These are phyloP conservation scores for Penicillium corylophilum DNA, from an alignment of 2,329 filamentous ascomycete species.

Conservation along the genomic window DNA sequence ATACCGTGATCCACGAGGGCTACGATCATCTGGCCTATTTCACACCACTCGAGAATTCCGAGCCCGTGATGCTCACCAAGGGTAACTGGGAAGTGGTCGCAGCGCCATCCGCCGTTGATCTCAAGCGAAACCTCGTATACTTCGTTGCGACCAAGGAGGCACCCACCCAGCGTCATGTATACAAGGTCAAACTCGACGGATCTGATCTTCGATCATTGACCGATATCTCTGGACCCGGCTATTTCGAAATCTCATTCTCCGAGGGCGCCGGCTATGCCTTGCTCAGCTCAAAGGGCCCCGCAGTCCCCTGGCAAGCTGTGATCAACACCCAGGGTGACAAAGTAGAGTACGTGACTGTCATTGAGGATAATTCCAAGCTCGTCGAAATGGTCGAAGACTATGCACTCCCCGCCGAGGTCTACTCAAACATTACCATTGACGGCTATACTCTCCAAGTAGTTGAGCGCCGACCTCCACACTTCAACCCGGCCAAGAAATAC, in stretches of 20 bases:
- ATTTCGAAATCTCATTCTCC: constrained; percentile 83
- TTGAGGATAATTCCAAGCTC: constrained; percentile 76
- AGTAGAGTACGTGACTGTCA: constrained; percentile 62
- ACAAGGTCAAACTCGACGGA: constrained; percentile 82
- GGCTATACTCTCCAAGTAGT: constrained; percentile 71
- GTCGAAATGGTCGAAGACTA: constrained; percentile 68
- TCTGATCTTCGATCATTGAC: constrained; percentile 71
- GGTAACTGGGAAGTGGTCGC: constrained; percentile 90
- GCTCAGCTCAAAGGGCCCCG: constrained; percentile 79
- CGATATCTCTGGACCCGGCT: constrained; percentile 69
- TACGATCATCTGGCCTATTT: constrained; percentile 95
- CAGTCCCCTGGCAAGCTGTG: constrained; percentile 87
- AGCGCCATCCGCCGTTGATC: constrained; percentile 79
- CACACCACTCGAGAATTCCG: constrained; percentile 75
- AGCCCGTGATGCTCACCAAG: constrained; percentile 82
- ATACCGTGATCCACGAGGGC: constrained; percentile 81
- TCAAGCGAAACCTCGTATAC: constrained; percentile 84
- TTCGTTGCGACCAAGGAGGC: constrained; percentile 84
- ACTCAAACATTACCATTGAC: constrained; percentile 81
- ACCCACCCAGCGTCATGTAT: constrained; percentile 86
- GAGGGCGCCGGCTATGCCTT: constrained; percentile 76
- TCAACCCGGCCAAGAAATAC: constrained; percentile 78
- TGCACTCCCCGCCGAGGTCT: constrained; percentile 79
- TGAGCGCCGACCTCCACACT: constrained; percentile 87
- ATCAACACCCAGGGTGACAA: constrained; percentile 74